Base-by-base conservation (phyloP, 805 yeast genomes). In the Kodamaea laetipori region DNA sequence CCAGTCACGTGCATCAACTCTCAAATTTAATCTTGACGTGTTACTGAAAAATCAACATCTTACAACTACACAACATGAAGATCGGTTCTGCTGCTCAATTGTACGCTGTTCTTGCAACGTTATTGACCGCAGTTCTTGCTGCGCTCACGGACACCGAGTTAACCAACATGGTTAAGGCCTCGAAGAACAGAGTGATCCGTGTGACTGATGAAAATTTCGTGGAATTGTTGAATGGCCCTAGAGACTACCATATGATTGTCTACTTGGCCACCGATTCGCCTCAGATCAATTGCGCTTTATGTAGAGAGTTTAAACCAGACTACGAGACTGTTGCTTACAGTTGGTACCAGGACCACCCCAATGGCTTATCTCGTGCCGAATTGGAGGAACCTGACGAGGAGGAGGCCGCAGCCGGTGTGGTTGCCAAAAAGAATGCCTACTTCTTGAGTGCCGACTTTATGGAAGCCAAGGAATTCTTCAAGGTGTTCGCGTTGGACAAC, bases 391-490 rank as follows among this genome's bases (percentile, higher is more conserved):
- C 18, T 9, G 76, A 71, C 18, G 47, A 43, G 4, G 52, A 45
- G n/a, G 55, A 54, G 12, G 17, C 40, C 13, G 44, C 30, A 19
- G 33, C 32, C 13, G 40, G 40, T 11, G 40, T 15, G 6, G 39
- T 42, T 25, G 35, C 50, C 1, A 45, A 35, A 50, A 57, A 54
- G 55, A 59, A 68, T 23, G 65, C 90, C 28, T 82, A 77, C 68
- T 87, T 92, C 62, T 86, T 87, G 12, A 66, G 74, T 33, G 82
- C 95, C 11, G 96, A 92, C 57, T 82, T 86, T 56, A 66, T 72
- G 36, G 79, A 79, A 37, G 73, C 81, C 11, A 75, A 74, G 53
- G 66, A 66, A 35, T 63, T 77, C 9, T 86, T 81, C 64, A 73
- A 71, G 53, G 60, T 69, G 11, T 68, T 84, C 52, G 60, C 75